A percentile compares a stretch with the other conserved stretches of the same genome.
Conservation (phyloP, 805 yeast genomes). For the Cyberlindnera americana region DNA sequence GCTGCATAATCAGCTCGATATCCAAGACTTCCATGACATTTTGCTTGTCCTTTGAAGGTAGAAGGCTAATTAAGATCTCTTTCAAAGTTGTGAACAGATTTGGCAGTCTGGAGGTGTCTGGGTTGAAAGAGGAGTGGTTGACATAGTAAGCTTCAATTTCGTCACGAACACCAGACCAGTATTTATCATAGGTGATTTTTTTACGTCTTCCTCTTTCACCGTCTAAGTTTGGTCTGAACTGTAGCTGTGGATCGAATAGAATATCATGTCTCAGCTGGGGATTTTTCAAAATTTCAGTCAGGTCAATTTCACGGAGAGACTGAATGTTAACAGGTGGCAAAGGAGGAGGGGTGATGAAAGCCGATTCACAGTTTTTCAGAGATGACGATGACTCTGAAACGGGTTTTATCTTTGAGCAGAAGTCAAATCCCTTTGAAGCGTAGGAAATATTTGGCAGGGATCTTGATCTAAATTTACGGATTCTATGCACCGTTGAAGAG, state of each 20-base stretch:
- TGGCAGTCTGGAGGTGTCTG: constrained; percentile 41
- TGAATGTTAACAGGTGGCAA: constrained; percentile 83
- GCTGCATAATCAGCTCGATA: constrained; percentile 71
- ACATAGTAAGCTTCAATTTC: constrained; percentile 51
- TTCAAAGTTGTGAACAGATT: constrained; percentile 73
- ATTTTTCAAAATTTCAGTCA: constrained; percentile 83
- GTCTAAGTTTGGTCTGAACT: constrained; percentile 86
- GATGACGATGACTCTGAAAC: neutral
- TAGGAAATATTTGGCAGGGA: constrained; percentile 27
- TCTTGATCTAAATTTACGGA: constrained; percentile 28
- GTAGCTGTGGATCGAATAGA: constrained; percentile 85
- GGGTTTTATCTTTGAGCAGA: constrained; percentile 16
- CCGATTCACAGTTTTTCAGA: constrained; percentile 15
- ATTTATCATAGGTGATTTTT: constrained; percentile 69
- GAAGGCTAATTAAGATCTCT: constrained; percentile 67
- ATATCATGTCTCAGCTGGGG: constrained; percentile 94
- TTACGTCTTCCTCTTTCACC: constrained; percentile 87
- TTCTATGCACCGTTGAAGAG: constrained; percentile 9
- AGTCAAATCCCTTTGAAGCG: constrained; percentile 13
- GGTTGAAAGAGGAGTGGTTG: constrained; percentile 25
- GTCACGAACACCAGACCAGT: constrained; percentile 73
- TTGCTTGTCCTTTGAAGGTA: constrained; percentile 72
- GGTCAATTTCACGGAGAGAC: constrained; percentile 78
- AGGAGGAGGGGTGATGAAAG: constrained; percentile 35
- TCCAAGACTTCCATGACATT: constrained; percentile 72